Evolutionary conservation across 805 yeast species (phyloP), one percentile per base, ranked within the genome.

Genomic region (Candida qinlingensis): DNA sequence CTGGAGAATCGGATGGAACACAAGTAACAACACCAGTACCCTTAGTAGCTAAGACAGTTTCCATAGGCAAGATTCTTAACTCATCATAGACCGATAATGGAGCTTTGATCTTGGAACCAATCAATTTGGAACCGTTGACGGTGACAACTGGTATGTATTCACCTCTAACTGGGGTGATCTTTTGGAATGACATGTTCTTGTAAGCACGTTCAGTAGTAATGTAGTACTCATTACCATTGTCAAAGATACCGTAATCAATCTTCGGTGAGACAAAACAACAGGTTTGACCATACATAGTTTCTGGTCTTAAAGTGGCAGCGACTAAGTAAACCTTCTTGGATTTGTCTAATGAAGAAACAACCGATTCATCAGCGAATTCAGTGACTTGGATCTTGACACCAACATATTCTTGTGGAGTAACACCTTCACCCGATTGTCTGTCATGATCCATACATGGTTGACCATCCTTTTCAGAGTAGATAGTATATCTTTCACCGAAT

Each of bases 371-470:
- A 46, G 85, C 74, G 37, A 73, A 65, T 58, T 78, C 77, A 39
- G 80, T 73, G 33, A 88, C 85, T 66, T 79, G 73, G 62, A 94
- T 92, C 78, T 94, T 94, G 66, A 94, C 81, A 59, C 91, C 97
- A 34, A 88, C 82, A 70, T 94, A 94, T 70, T 94, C 99, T 72
- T 94, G 98, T 39, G 99, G 97, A 57, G 84, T 79, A 40, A 94
- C 94, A 69, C 95, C 98, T 74, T 94, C 99, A 66, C 99, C 99
- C 44, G 92, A 80, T 69, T 80, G 86, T 77, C 99, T 85, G 71
- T 94, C 99, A 70, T 94, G 99, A 70, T 94, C 99, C 92, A 94
- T 91, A 77, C 99, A 94, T 37, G 99, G 95, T 76, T 94, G 99
- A 56, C 97, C 97, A 71, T 94, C 99, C 72, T 87, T 92, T 66